Base-by-base conservation (phyloP, 345 rosid species). In the Populus tremula region DNA sequence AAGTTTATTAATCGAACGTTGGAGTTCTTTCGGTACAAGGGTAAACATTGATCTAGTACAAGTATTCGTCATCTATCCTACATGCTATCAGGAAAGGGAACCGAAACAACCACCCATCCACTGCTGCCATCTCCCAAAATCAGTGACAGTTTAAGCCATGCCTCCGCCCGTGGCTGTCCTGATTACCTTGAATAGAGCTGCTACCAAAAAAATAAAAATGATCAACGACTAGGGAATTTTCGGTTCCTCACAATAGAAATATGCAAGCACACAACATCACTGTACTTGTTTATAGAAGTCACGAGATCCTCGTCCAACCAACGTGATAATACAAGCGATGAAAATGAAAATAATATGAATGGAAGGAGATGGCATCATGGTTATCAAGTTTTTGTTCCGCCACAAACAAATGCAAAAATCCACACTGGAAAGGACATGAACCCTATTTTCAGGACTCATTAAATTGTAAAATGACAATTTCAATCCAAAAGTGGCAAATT, bases 141-240 rank as follows among this genome's bases (percentile, higher is more conserved):
- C 50, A 23, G 70, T 47, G n/a, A 39, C 68, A 38, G 27, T 21
- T 71, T 61, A 71, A 27, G 75, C 53, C 80, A 70, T 47, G 8
- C 77, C 77, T 67, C 72, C 70, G n/a, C 70, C 67, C 20, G 96
- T 87, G 41, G 96, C 94, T 2, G 94, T 92, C 88, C 98, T 88
- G 86, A 92, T 92, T 78, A 93, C 92, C 91, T 96, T 96, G 88
- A 93, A 96, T 11, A 96, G 90, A 80, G 93, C 98, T 90, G 99
- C 75, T 74, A 39, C 71, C 71, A 71, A 71, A 79, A 9, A 38
- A 79, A 27, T 27, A 27, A 23, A 49, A 33, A 11, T 62, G 71
- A 63, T 86, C 67, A 92, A 91, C 1, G 91, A 90, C 88, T 94
- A 87, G 84, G 61, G 21, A 54, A 8, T 20, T 54, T 54, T 21